phyloP scores from a whole-genome alignment of 2,329 filamentous ascomycete species.

The Neofusicoccum sp. region DNA sequence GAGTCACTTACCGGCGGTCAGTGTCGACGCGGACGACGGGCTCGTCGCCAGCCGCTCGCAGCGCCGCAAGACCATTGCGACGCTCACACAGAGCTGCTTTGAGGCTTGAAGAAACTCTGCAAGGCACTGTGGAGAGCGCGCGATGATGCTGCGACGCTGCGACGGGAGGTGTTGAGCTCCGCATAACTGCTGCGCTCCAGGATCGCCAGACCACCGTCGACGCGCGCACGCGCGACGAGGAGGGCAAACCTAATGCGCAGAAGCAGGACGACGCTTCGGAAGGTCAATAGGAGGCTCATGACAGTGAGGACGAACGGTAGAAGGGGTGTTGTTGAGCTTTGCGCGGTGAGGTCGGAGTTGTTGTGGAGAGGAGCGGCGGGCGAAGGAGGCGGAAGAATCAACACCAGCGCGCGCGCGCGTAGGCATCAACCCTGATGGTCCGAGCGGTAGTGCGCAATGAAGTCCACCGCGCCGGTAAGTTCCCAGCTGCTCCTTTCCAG shows the following conservation, averaged over 20 bases:
- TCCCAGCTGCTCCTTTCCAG: too few species aligned
- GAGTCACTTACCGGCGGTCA: neutral
- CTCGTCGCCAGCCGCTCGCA: neutral
- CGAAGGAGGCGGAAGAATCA: neutral
- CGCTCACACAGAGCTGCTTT: neutral
- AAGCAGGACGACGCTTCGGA: neutral
- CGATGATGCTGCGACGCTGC: neutral
- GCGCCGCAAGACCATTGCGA: neutral
- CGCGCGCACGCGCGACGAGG: neutral
- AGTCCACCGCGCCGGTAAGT: too few species aligned
- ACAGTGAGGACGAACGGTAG: neutral
- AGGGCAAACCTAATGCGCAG: neutral
- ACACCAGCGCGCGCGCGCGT: neutral
- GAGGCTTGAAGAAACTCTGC: neutral
- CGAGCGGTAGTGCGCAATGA: too few species aligned
- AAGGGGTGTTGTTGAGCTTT: neutral
- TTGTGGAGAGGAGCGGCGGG: neutral
- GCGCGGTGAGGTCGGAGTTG: neutral
- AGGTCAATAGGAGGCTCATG: neutral
- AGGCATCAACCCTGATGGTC: neutral
- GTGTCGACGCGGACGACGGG: neutral
- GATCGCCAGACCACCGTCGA: neutral
- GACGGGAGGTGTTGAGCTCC: neutral
- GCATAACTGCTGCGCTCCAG: too few species aligned
- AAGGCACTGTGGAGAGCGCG: too few species aligned